Percentiles rank a stretch among this genome's conserved stretches.
Evolutionary conservation across 1,284 basidiomycete genomes (phyloP).

Genomic region (Moesziomyces antarcticus): DNA sequence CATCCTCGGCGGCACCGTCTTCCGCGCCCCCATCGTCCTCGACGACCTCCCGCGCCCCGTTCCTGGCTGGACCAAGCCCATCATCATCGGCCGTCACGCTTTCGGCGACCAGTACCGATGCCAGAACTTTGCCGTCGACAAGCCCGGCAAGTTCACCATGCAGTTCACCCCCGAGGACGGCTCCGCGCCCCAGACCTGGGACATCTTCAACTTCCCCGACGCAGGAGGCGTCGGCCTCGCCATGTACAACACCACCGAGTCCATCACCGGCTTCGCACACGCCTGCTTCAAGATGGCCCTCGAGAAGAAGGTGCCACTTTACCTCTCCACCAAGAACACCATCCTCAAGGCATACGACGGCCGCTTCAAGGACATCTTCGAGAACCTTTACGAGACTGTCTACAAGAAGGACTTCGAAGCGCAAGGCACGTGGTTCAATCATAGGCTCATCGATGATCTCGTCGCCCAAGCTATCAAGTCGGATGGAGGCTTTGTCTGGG

Average conservation of each 20-base stretch:
- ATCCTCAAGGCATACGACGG: slow-evolving; percentile 75
- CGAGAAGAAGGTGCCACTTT: slow-evolving; percentile 88
- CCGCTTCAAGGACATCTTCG: slow-evolving; percentile 98
- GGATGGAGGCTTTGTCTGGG: slow-evolving; percentile 96
- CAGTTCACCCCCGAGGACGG: slow-evolving; percentile 58
- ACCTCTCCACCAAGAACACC: slow-evolving; percentile 67
- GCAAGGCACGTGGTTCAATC: slow-evolving; percentile 92
- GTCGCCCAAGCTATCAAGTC: slow-evolving; percentile 97
- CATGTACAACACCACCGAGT: slow-evolving; percentile 71
- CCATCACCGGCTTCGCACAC: slow-evolving; percentile 94
- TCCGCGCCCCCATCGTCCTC: slow-evolving; percentile 97
- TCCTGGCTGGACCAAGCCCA: slow-evolving; percentile 91
- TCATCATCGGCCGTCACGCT: slow-evolving; percentile 95
- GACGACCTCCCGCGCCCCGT: slow-evolving; percentile 89
- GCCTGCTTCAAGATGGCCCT: slow-evolving; percentile 99
- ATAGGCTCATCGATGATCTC: slow-evolving; percentile 76
- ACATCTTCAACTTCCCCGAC: slow-evolving; percentile 63
- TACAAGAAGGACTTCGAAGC: slow-evolving; percentile 87
- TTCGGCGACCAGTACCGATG: slow-evolving; percentile 84
- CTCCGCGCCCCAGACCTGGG: slow-evolving; percentile 48
- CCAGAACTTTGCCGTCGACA: slow-evolving; percentile 64
- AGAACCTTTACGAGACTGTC: slow-evolving; percentile 84
- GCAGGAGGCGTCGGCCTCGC: slow-evolving; percentile 69
- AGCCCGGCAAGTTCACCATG: slow-evolving; percentile 64
- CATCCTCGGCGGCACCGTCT: slow-evolving; percentile 96